These are phyloP conservation scores for Candida chilensis DNA, from an alignment of 805 yeast species.

Conservation along the genomic window DNA sequence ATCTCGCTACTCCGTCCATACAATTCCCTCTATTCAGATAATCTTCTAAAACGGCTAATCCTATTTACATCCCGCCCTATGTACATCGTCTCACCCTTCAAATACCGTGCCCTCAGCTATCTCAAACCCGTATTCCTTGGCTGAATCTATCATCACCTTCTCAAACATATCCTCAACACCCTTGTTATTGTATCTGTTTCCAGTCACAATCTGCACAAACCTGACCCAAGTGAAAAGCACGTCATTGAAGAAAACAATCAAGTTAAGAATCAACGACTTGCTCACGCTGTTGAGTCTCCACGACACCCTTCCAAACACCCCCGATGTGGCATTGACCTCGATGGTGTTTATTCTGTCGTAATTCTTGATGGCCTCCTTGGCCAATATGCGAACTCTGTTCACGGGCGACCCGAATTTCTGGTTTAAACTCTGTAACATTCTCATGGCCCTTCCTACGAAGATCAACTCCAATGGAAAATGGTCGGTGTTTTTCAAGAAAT, in stretches of 20 bases:
- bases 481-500: slow-evolving; percentile 51
- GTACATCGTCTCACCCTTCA: too few relatives aligned
- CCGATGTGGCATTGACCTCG: slow-evolving; percentile 4
- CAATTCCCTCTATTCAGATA: too few relatives aligned
- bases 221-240: slow-evolving; percentile 10
- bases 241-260: slow-evolving; percentile 16
- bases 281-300: slow-evolving; percentile 3
- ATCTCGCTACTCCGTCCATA: too few relatives aligned
- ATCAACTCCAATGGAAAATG: slow-evolving; percentile 60
- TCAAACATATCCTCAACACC: slow-evolving; percentile 40
- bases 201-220: slow-evolving; percentile 3
- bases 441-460: slow-evolving; percentile 61
- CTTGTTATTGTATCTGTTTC: slow-evolving; percentile 8
- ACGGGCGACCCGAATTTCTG: slow-evolving; percentile 62
- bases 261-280: slow-evolving; percentile 10
- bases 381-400: slow-evolving; percentile 59
- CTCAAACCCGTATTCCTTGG: slow-evolving; percentile 33
- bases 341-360: slow-evolving; percentile 5
- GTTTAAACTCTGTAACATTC: slow-evolving; percentile 67
- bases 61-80: too few relatives aligned
- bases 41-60: too few relatives aligned
- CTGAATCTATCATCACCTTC: slow-evolving; percentile 28
- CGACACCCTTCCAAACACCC: slow-evolving; percentile 3
- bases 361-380: slow-evolving; percentile 38
- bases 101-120: too few relatives aligned